Base-by-base conservation (phyloP, 352 stramenopile species). In the Phytopythium helicoides region DNA sequence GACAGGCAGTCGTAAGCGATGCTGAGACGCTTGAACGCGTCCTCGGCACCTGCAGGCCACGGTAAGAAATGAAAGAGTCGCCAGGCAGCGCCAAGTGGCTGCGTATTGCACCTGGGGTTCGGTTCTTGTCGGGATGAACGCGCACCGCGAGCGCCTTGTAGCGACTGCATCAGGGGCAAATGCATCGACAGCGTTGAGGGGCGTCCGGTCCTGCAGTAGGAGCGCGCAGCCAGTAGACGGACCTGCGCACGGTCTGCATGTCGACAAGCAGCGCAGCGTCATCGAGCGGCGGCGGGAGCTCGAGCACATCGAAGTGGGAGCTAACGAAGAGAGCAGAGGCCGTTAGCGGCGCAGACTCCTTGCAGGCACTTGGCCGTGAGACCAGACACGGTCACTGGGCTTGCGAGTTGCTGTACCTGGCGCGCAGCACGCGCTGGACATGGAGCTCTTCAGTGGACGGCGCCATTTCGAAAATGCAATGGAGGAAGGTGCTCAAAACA, bases 21-120 rank as follows among this genome's bases (percentile, higher is more conserved):
- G 44, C 79, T 87, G 26, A 94, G 52, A 6, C 79, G 79, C 63
- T 91, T 89, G 66, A 94, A 94, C 5, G 81, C 81, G 11, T 80
- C 73, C 31, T 86, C 83, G 0, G 83, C 83, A 37, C 65, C 83
- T 94, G 23, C 37, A 25, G 31, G 18, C 34, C 41, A 31, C 47
- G 15, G 19, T 7, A 48, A 18, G 12, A 26, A 26, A 36, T 44
- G 18, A 21, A 21, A 5, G n/a, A n/a, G n/a, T n/a, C n/a, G n/a
- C n/a, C n/a, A n/a, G n/a, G n/a, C n/a, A n/a, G n/a, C n/a, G n/a
- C n/a, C n/a, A n/a, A 39, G 1, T 42, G 16, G 34, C 11, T 41
- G 3, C 25, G 14, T 7, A 1, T 62, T 14, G 14, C 50, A 81
- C 70, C 64, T 26, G 18, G 48, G n/a, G 58, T 33, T 38, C 64